Percentiles rank a stretch among this genome's conserved stretches.
These are phyloP conservation scores for Suillus paluster DNA, from an alignment of 768 basidiomycete species.

Conservation along the genomic window DNA sequence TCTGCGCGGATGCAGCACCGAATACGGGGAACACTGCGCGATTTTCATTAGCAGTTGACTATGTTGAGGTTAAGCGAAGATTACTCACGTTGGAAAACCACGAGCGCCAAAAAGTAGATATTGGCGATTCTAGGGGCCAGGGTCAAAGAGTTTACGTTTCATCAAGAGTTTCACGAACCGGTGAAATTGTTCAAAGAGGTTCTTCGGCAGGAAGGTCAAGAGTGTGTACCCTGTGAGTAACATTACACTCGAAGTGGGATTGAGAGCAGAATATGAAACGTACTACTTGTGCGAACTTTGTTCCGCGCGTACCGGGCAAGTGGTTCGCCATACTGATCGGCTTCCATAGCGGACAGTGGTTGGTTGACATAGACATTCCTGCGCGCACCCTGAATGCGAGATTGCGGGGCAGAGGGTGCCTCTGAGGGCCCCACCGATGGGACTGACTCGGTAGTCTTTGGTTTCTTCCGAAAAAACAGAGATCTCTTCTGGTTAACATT, in stretches of 20 bases:
- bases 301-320: slow-evolving; percentile 82
- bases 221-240: slow-evolving; percentile 77
- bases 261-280: slow-evolving; percentile 35
- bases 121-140: slow-evolving; percentile 71
- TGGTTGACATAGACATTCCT: slow-evolving; percentile 85
- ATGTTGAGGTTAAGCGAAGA: not conserved
- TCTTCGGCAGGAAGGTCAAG: slow-evolving; percentile 91
- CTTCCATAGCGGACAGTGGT: slow-evolving; percentile 64
- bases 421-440: slow-evolving; percentile 31
- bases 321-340: slow-evolving; percentile 77
- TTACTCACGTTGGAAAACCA: slow-evolving; percentile 73
- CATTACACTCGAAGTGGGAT: slow-evolving; percentile 1
- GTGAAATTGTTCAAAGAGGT: slow-evolving; percentile 93
- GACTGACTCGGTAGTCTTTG: slow-evolving; percentile 36
- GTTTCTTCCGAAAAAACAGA: slow-evolving; percentile 62
- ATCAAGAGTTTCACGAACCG: slow-evolving; percentile 49
- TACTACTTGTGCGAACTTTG: slow-evolving; percentile 93
- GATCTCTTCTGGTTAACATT: slow-evolving; percentile 52
- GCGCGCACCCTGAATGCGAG: slow-evolving; percentile 52
- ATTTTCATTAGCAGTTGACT: slow-evolving; percentile 13
- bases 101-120: slow-evolving; percentile 86
- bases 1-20: slow-evolving; percentile 81
- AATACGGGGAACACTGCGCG: slow-evolving; percentile 84
- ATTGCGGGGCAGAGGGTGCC: slow-evolving; percentile 14
- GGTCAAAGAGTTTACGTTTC: slow-evolving; percentile 3